Conservation (phyloP, 1,284 basidiomycete species). For the Puccinia sorghi region DNA sequence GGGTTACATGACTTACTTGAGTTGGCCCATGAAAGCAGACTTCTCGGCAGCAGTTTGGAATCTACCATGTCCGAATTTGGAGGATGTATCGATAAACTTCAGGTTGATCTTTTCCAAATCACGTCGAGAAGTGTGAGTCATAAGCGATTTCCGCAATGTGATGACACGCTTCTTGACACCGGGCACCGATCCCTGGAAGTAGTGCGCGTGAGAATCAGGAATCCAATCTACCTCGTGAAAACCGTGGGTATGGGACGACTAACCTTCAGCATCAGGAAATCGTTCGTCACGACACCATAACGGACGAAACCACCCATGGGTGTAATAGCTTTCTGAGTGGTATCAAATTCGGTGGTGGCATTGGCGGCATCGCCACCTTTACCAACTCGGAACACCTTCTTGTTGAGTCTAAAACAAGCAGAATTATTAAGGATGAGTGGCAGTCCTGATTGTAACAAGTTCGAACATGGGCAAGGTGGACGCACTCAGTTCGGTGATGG, state of each 20-base stretch:
- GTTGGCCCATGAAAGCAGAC: conserved; percentile 49
- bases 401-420: conserved; percentile 61
- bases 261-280: conserved; percentile 79
- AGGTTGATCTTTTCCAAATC: conserved; percentile 95
- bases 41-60: conserved; percentile 49
- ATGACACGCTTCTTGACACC: conserved; percentile 98
- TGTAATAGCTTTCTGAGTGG: conserved; percentile 92
- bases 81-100: conserved; percentile 98
- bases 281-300: conserved; percentile 98
- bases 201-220: background rate
- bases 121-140: conserved; percentile 71
- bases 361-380: conserved; percentile 76
- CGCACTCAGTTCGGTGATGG: conserved; percentile 83
- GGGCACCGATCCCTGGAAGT: conserved; percentile 77
- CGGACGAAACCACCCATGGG: conserved; percentile 99
- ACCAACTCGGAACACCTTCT: conserved; percentile 77
- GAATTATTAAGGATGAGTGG: conserved; percentile 86
- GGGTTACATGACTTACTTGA: conserved; percentile 15
- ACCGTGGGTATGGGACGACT: conserved; percentile 49
- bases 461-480: background rate
- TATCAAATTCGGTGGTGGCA: conserved; percentile 88
- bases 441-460: background rate
- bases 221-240: background rate
- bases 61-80: conserved; percentile 73
- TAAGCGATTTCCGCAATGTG: conserved; percentile 83